Evolutionary conservation across 768 basidiomycete genomes (phyloP), one percentile per base, ranked within the genome.

Genomic region (Chalciporus chontae): DNA sequence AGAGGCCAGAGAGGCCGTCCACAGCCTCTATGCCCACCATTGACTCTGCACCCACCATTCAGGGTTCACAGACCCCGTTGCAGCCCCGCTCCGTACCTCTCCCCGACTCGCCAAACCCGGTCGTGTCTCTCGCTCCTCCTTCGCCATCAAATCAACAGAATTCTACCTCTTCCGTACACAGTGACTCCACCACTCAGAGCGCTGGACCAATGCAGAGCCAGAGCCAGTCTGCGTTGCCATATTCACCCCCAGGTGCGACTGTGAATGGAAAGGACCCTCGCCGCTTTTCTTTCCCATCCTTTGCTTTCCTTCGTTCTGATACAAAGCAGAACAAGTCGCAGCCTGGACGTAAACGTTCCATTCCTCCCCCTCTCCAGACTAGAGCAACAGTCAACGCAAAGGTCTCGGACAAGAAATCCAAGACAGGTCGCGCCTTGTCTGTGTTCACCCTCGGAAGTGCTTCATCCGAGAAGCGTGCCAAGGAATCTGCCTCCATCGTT

Each of bases 401-500:
- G 45, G 70, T 76, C 46, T 66, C 73, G 17, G 67, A 71, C 52
- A 76, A 74, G 64, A 72, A 71, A 47, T 57, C 59, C n/a, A 69
- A 63, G 49, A 61, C 70, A 19, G 53, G 64, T n/a, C 63, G 67
- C 34, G 58, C 72, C 2, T 60, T 76, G 48, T 56, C 72, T 7
- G 23, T 54, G 19, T 40, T 63, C 51, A 55, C 50, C 1, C 71
- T 70, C 50, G 71, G 66, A 26, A 53, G 64, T 8, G 48, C 59
- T 40, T 73, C 65, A 36, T 73, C 81, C 7, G 78, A 86, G 45
- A 83, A 75, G 61, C 77, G 77, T 4, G 85, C 87, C 17, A 77
- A 78, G 58, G 73, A 83, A 53, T 81, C 79, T 17, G 90, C 90
- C 2, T 52, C 78, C 45, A 65, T 81, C 39, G 71, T 88, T 36